These are phyloP conservation scores for Tulasnella sp. DNA, from an alignment of 768 basidiomycete genomes.

Conservation along the genomic window DNA sequence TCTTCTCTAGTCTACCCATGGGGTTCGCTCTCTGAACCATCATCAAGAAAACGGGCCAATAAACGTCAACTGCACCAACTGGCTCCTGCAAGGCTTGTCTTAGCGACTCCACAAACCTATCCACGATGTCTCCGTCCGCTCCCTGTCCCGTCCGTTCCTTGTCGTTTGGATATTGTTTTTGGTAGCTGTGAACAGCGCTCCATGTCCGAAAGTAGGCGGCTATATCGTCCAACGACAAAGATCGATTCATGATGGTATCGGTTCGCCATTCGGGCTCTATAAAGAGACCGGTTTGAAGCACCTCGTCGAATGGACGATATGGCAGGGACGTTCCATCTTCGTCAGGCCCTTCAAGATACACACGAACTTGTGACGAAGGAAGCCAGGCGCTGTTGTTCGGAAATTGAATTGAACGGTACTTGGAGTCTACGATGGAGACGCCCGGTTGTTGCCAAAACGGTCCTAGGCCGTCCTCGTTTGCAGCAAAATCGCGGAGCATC, in stretches of 20 bases:
- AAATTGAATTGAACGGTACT: slow-evolving; percentile 54
- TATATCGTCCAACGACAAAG: slow-evolving; percentile 57
- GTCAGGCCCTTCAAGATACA: slow-evolving; percentile 35
- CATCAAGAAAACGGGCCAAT: slow-evolving; percentile 31
- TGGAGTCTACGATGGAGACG: slow-evolving; percentile 59
- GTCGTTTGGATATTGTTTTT: slow-evolving; percentile 56
- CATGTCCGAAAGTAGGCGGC: slow-evolving; percentile 62
- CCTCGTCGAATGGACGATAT: not conserved
- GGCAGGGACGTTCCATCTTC: slow-evolving; percentile 3
- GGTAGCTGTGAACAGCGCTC: slow-evolving; percentile 61
- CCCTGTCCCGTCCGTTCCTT: slow-evolving; percentile 19
- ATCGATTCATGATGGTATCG: slow-evolving; percentile 45
- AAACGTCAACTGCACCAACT: slow-evolving; percentile 26
- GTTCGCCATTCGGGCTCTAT: not conserved
- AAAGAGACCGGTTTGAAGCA: not conserved
- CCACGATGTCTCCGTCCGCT: slow-evolving; percentile 25
- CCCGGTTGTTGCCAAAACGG: slow-evolving; percentile 78
- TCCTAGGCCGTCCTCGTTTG: slow-evolving; percentile 36
- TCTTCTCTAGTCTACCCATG: not conserved
- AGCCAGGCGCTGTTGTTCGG: slow-evolving; percentile 26
- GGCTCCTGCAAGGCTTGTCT: slow-evolving; percentile 18
- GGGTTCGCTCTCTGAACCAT: slow-evolving; percentile 27
- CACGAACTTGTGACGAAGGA: slow-evolving; percentile 20
- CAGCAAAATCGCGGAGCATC: slow-evolving; percentile 48
- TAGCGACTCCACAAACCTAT: slow-evolving; percentile 19